Evolutionary conservation across 768 basidiomycete genomes (phyloP).

Genomic region (Myochromella boudieri): DNA sequence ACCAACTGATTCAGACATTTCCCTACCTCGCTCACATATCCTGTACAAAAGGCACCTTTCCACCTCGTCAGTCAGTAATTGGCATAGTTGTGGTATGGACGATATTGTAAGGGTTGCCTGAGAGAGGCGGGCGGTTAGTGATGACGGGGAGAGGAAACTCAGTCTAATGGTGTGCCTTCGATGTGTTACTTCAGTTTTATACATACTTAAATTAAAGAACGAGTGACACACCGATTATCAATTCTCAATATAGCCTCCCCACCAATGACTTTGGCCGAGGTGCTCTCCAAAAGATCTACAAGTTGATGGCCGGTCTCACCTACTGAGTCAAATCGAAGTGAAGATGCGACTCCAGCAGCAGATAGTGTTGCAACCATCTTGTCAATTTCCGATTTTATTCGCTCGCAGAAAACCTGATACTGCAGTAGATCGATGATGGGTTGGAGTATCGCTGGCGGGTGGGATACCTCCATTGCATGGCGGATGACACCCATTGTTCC

Average conservation of each 20-base stretch:
- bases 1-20: conserved; percentile 49
- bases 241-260: conserved; percentile 77
- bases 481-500: conserved; percentile 24
- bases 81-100: conserved; percentile 73
- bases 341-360: conserved; percentile 53
- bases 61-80: conserved; percentile 77
- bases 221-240: conserved; percentile 52
- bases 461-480: conserved; percentile 16
- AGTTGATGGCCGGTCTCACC: conserved; percentile 67
- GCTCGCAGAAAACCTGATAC: conserved; percentile 71
- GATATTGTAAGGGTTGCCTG: conserved; percentile 75
- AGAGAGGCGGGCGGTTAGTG: conserved; percentile 73
- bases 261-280: conserved; percentile 44
- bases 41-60: conserved; percentile 66
- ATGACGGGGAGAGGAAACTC: conserved; percentile 74
- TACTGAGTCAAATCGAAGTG: conserved; percentile 59
- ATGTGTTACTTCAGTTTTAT: neutral
- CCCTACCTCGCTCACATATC: conserved; percentile 67
- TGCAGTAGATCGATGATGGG: conserved; percentile 80
- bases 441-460: conserved; percentile 57
- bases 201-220: neutral
- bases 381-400: conserved; percentile 57
- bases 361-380: conserved; percentile 49
- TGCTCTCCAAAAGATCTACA: conserved; percentile 46
- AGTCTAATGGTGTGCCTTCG: conserved; percentile 71